A percentile compares a stretch with the other conserved stretches of the same genome.
Conservation (phyloP, 2,329 filamentous ascomycete genomes). For the Fusarium sororula region DNA sequence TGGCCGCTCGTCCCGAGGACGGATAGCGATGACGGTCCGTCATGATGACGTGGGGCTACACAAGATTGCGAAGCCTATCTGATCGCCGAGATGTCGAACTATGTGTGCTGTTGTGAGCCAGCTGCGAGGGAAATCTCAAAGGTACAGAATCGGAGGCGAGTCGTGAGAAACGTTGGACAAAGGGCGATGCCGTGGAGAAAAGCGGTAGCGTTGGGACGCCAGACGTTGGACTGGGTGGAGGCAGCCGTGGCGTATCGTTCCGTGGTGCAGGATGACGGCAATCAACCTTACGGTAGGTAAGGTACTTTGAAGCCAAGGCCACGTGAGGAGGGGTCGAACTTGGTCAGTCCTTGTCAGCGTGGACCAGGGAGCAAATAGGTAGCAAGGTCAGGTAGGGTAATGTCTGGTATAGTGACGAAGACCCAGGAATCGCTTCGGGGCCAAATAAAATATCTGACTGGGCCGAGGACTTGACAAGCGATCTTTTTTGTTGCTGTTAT, state of each 20-base stretch:
- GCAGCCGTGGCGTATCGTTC: slow-evolving; percentile 17
- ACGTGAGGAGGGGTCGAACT: slow-evolving; percentile 43
- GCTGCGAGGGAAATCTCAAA: slow-evolving; percentile 1
- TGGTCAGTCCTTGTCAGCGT: slow-evolving; percentile 35
- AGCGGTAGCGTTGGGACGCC: slow-evolving; percentile 22
- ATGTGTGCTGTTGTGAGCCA: slow-evolving; percentile 11
- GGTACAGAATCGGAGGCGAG: slow-evolving; percentile 7
- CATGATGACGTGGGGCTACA: slow-evolving; percentile 50
- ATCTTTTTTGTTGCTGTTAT: not conserved
- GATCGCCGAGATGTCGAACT: slow-evolving; percentile 15
- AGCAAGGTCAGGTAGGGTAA: slow-evolving; percentile 13
- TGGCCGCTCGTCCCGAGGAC: slow-evolving; percentile 55
- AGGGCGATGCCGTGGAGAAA: slow-evolving; percentile 23
- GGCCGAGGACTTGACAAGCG: not conserved
- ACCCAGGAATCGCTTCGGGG: slow-evolving; percentile 13
- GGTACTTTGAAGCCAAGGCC: slow-evolving; percentile 28
- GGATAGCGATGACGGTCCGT: slow-evolving; percentile 57
- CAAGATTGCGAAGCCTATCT: slow-evolving; percentile 6
- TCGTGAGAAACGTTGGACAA: slow-evolving; percentile 28
- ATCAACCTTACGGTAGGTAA: slow-evolving; percentile 1
- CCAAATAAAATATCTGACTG: slow-evolving; percentile 7
- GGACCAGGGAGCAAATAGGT: slow-evolving; percentile 2
- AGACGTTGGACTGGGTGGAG: slow-evolving; percentile 25
- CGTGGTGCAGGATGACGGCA: slow-evolving; percentile 35
- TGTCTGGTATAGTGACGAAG: not conserved